Conservation (phyloP, 768 basidiomycete species). For the Naganishia kalamii region DNA sequence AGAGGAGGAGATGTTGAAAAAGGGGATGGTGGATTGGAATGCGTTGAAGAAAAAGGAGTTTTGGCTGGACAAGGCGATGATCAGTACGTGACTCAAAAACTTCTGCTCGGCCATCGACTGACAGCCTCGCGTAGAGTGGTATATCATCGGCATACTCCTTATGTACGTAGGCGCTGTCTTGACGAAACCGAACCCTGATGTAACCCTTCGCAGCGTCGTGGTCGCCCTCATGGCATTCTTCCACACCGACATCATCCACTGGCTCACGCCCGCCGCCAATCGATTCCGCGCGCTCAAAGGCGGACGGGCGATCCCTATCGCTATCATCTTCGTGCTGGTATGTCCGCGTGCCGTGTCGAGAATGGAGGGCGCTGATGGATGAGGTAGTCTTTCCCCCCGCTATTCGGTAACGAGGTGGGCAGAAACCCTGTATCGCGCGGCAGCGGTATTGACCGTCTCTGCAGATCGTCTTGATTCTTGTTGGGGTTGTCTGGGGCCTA, state of each 20-base stretch:
- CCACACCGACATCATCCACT: slow-evolving; percentile 65
- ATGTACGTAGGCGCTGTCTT: neutral
- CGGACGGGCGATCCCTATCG: slow-evolving; percentile 72
- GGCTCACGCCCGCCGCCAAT: slow-evolving; percentile 60
- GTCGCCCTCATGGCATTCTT: slow-evolving; percentile 57
- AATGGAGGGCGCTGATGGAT: neutral
- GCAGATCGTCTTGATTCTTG: slow-evolving; percentile 70
- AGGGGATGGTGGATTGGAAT: slow-evolving; percentile 41
- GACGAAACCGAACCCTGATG: neutral
- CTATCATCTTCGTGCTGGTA: slow-evolving; percentile 63
- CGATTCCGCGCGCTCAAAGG: slow-evolving; percentile 29
- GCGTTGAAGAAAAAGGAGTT: slow-evolving; percentile 35
- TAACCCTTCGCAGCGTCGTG: slow-evolving; percentile 44
- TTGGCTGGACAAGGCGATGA: slow-evolving; percentile 41
- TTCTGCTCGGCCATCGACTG: neutral
- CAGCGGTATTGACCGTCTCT: too few relatives aligned
- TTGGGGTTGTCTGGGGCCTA: slow-evolving; percentile 84
- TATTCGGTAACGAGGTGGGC: slow-evolving; percentile 70
- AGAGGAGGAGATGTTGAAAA: slow-evolving; percentile 31
- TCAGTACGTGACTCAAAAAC: slow-evolving; percentile 20
- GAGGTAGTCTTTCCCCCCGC: slow-evolving; percentile 60
- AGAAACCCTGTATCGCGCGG: too few relatives aligned
- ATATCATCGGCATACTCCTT: slow-evolving; percentile 40
- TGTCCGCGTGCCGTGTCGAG: slow-evolving; percentile 43
- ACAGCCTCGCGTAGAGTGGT: slow-evolving; percentile 30